Conservation (phyloP, 2,329 filamentous ascomycete species). For the Diaporthe batatas region DNA sequence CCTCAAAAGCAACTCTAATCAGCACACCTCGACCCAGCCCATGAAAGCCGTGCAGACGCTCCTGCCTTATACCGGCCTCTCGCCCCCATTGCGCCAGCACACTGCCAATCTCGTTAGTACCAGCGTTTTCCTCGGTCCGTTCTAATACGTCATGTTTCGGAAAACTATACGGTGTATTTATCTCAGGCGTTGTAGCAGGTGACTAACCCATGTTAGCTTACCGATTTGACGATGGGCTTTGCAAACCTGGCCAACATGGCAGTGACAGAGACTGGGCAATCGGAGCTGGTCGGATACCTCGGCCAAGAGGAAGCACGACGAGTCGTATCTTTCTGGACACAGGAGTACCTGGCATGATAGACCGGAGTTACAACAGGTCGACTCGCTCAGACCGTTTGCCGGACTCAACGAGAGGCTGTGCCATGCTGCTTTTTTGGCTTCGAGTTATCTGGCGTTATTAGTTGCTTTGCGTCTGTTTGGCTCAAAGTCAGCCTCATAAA, state of each 20-base stretch:
- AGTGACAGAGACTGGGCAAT: slow-evolving; percentile 44
- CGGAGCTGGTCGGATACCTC: slow-evolving; percentile 46
- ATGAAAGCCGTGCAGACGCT: slow-evolving; percentile 45
- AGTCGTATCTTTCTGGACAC: slow-evolving; percentile 44
- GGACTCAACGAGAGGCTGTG: neutral
- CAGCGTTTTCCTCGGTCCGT: neutral
- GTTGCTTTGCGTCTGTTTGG: neutral
- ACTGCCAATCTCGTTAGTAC: slow-evolving; percentile 46
- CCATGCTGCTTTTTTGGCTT: neutral
- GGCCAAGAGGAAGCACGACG: slow-evolving; percentile 47
- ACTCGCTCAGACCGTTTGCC: neutral
- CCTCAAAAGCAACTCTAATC: slow-evolving; percentile 45
- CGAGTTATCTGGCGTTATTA: neutral
- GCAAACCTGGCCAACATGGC: slow-evolving; percentile 49
- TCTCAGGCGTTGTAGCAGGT: neutral
- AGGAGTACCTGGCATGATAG: slow-evolving; percentile 36
- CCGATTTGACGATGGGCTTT: slow-evolving; percentile 49
- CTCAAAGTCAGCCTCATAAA: neutral
- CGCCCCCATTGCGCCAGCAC: slow-evolving; percentile 47
- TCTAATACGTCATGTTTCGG: neutral
- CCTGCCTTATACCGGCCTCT: slow-evolving; percentile 52
- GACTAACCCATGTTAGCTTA: slow-evolving; percentile 44
- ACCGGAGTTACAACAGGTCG: neutral
- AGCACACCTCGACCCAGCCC: neutral
- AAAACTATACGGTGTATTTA: neutral